phyloP scores from a whole-genome alignment of 2,329 filamentous ascomycete species.

The Plectosphaerella sp. region DNA sequence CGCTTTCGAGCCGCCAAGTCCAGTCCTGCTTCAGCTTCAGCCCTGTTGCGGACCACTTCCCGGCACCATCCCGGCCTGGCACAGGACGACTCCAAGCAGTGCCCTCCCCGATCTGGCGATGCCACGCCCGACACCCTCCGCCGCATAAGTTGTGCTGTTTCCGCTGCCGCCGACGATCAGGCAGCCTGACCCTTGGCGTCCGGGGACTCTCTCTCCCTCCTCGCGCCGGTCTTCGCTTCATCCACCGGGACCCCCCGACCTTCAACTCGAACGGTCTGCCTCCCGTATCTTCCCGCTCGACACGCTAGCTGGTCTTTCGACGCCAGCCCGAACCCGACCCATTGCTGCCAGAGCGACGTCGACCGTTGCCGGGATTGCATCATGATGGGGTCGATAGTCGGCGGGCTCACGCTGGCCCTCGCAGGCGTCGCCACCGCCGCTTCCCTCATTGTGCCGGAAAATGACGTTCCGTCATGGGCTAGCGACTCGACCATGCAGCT shows the following conservation, averaged over 20 bases:
- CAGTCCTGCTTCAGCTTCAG: too few relatives aligned
- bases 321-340: background rate
- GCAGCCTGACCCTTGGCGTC: background rate
- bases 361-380: constrained; percentile 25
- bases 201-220: background rate
- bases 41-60: too few relatives aligned
- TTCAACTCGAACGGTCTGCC: background rate
- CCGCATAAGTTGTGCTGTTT: background rate
- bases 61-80: too few relatives aligned
- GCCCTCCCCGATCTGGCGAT: too few relatives aligned
- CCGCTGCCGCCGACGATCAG: background rate
- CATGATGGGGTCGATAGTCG: constrained; percentile 22
- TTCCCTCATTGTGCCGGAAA: constrained; percentile 27
- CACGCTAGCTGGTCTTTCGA: constrained; percentile 6
- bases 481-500: constrained; percentile 35
- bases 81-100: too few relatives aligned
- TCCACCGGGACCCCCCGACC: background rate
- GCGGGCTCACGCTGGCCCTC: constrained; percentile 21
- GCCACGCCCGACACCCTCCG: background rate
- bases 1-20: background rate
- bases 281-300: background rate
- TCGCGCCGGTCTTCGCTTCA: background rate
- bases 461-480: constrained; percentile 33
- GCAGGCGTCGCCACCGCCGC: constrained; percentile 25
- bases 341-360: constrained; percentile 26